Evolutionary conservation across 108 stramenopile genomes (phyloP).

Genomic region (Cyclotella sp.): DNA sequence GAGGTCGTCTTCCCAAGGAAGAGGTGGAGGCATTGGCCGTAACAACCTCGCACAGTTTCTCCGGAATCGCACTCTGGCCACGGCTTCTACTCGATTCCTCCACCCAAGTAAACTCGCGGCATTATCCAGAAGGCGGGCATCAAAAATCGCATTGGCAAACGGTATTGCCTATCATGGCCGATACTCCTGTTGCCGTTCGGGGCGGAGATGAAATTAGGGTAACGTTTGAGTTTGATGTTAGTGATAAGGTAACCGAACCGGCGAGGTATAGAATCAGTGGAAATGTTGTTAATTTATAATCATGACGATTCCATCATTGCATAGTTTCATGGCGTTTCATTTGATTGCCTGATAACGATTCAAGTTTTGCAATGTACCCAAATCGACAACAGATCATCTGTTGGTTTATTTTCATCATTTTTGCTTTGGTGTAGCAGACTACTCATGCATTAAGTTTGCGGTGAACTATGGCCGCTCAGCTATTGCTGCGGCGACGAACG

Average conservation of each 20-base stretch:
- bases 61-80: conserved; percentile 77
- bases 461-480: too few species aligned
- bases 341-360: too few species aligned
- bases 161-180: conserved; percentile 65
- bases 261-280: conserved; percentile 48
- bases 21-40: conserved; percentile 42
- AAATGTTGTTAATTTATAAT: conserved; percentile 37
- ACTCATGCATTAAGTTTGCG: too few species aligned
- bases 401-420: too few species aligned
- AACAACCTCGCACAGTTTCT: conserved; percentile 40
- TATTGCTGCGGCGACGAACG: too few species aligned
- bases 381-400: too few species aligned
- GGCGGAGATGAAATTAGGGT: conserved; percentile 52
- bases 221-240: conserved; percentile 48
- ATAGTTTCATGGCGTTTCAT: too few species aligned
- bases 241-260: conserved; percentile 37
- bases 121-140: conserved; percentile 66
- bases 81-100: conserved; percentile 49
- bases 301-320: too few species aligned
- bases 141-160: conserved; percentile 79
- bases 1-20: conserved; percentile 23
- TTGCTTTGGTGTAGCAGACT: too few species aligned
- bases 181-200: conserved; percentile 42
- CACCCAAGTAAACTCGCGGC: conserved; percentile 42
- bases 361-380: too few species aligned